These are phyloP conservation scores for Exophiala lecanii-corni DNA, from an alignment of 2,329 filamentous ascomycete species.

Conservation along the genomic window DNA sequence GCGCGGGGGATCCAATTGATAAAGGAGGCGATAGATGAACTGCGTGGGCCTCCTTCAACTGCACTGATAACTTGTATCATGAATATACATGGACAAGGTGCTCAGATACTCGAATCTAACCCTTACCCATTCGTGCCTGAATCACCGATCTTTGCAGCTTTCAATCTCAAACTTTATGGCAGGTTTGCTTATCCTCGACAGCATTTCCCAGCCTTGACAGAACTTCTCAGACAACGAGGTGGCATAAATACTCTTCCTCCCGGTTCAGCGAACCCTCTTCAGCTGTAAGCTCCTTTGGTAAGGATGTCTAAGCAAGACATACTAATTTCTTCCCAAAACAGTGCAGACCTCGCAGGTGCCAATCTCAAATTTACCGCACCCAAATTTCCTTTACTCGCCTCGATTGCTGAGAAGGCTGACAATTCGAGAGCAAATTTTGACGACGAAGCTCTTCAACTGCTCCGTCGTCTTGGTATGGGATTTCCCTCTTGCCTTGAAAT, in stretches of 20 bases:
- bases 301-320: neutral
- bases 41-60: conserved; percentile 1
- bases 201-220: conserved; percentile 3
- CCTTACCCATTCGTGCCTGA: neutral
- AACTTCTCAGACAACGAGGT: conserved; percentile 3
- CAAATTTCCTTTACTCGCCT: conserved; percentile 3
- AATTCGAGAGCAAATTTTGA: neutral
- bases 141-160: conserved; percentile 5
- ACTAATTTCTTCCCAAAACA: too few relatives aligned
- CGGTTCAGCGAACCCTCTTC: conserved; percentile 3
- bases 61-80: conserved; percentile 5
- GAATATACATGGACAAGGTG: conserved; percentile 4
- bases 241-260: conserved; percentile 5
- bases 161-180: conserved; percentile 4
- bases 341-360: neutral
- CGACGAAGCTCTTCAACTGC: neutral
- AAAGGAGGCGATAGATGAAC: neutral
- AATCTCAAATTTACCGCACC: neutral
- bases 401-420: neutral
- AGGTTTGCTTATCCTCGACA: conserved; percentile 1
- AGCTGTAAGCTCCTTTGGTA: conserved; percentile 3
- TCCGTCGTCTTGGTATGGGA: neutral
- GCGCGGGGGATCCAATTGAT: conserved; percentile 1
- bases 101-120: neutral
- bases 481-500: neutral